Evolutionary conservation across 2,329 filamentous ascomycete genomes (phyloP).

Genomic region (Sordariomycetes sp.): DNA sequence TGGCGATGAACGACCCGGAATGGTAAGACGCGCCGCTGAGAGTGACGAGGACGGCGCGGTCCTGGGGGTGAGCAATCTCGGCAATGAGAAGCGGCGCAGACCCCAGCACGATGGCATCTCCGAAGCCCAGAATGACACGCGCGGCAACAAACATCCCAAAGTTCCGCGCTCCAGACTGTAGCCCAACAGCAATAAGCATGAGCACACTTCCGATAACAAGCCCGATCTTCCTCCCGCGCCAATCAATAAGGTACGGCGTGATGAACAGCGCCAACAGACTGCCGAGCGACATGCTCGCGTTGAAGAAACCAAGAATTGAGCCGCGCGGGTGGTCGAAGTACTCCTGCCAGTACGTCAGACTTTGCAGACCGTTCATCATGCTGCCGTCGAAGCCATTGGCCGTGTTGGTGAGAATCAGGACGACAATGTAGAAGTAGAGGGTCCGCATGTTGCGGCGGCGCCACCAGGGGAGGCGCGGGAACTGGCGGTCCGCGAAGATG

Average conservation of each 20-base stretch:
- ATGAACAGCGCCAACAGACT: constrained; percentile 20
- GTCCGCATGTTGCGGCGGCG: constrained; percentile 15
- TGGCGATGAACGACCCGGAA: constrained; percentile 16
- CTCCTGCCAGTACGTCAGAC: constrained; percentile 23
- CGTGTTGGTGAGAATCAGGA: constrained; percentile 18
- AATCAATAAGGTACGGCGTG: constrained; percentile 22
- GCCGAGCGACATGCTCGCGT: constrained; percentile 20
- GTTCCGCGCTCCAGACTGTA: constrained; percentile 14
- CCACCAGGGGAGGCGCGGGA: constrained; percentile 17
- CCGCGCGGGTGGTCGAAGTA: constrained; percentile 23
- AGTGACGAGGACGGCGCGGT: constrained; percentile 19
- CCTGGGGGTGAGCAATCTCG: constrained; percentile 22
- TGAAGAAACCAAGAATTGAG: constrained; percentile 18
- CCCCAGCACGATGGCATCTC: constrained; percentile 15
- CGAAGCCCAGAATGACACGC: constrained; percentile 21
- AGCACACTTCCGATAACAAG: constrained; percentile 12
- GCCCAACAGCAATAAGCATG: constrained; percentile 8
- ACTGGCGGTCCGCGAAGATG: constrained; percentile 14
- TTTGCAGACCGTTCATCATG: constrained; percentile 28
- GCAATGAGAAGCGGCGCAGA: constrained; percentile 21
- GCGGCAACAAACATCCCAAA: constrained; percentile 21
- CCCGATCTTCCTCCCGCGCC: constrained; percentile 23
- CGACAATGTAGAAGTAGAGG: constrained; percentile 17
- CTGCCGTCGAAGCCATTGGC: constrained; percentile 25
- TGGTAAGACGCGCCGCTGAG: constrained; percentile 12